phyloP scores from a whole-genome alignment of 129 eudicot species.

The Daucus carota region DH1_v3.0 NC_030384.2:23881001-23881500 shows the following conservation, averaged over 20 bases:
- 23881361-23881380: neutral
- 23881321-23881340: conserved; percentile 17
- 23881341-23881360: neutral
- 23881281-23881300: conserved; percentile 35
- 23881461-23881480: conserved; percentile 4
- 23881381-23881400: neutral
- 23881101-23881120: neutral
- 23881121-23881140: neutral
- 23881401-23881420: conserved; percentile 1
- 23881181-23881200: neutral
- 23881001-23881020: too few species aligned
- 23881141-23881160: neutral
- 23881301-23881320: conserved; percentile 16
- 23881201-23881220: conserved; percentile 32
- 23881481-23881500: conserved; percentile 9
- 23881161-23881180: neutral
- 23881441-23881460: neutral
- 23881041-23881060: neutral
- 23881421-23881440: conserved; percentile 7
- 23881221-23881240: conserved; percentile 41
- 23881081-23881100: neutral
- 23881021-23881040: neutral
- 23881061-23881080: neutral
- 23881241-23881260: conserved; percentile 43
- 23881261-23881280: conserved; percentile 33